Conservation (phyloP, 352 stramenopile genomes). For the Globisporangium camurandrum region DNA sequence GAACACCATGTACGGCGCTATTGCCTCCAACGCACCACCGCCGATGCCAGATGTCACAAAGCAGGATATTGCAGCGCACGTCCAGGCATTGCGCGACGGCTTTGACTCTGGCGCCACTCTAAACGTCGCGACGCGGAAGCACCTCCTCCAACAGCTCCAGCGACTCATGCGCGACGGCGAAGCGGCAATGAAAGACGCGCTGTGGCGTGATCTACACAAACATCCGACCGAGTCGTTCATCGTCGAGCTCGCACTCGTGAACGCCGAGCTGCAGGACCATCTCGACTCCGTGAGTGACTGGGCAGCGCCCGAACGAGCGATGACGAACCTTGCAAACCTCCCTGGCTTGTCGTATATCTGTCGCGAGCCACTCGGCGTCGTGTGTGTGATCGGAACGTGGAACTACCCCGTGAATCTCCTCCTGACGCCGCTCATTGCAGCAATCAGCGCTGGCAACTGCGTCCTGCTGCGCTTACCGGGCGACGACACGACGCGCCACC, state of each 20-base stretch:
- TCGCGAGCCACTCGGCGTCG: conserved; percentile 71
- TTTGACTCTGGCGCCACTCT: conserved; percentile 44
- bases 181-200: conserved; percentile 30
- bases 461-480: conserved; percentile 88
- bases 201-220: conserved; percentile 68
- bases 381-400: conserved; percentile 88
- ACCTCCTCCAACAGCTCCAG: conserved; percentile 42
- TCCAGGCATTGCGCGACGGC: conserved; percentile 37
- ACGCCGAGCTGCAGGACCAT: conserved; percentile 65
- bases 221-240: conserved; percentile 54
- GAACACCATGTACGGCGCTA: conserved; percentile 7
- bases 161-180: conserved; percentile 44
- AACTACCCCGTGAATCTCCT: conserved; percentile 88
- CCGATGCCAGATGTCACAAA: conserved; percentile 33
- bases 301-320: conserved; percentile 36
- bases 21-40: not conserved
- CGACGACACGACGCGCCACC: conserved; percentile 68
- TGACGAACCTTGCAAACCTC: conserved; percentile 49
- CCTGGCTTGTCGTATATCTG: conserved; percentile 57
- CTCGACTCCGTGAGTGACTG: conserved; percentile 72
- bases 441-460: conserved; percentile 90
- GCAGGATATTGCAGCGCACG: conserved; percentile 42
- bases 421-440: conserved; percentile 69
- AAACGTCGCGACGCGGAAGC: conserved; percentile 27
- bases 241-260: conserved; percentile 43